phyloP scores from a whole-genome alignment of 2,329 filamentous ascomycete genomes.

The Nigrospora sphaerica region DNA sequence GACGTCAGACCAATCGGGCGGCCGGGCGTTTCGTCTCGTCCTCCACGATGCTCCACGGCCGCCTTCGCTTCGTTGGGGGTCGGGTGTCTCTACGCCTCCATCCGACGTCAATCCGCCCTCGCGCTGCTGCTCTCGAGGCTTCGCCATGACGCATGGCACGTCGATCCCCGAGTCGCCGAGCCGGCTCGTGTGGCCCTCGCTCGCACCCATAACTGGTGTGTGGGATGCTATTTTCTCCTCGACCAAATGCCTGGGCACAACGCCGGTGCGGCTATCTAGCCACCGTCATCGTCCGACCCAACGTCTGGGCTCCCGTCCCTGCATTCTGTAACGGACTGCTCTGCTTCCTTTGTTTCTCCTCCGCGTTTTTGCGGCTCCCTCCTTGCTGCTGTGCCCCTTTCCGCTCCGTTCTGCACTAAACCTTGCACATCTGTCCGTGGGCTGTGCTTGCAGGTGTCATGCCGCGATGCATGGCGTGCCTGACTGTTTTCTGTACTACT shows the following conservation, averaged over 20 bases:
- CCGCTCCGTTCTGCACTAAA: conserved; percentile 13
- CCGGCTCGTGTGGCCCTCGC: too few species aligned
- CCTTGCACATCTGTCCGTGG: conserved; percentile 12
- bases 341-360: conserved; percentile 8
- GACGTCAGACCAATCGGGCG: too few species aligned
- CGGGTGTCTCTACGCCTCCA: neutral
- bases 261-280: neutral
- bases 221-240: too few species aligned
- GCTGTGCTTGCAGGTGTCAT: conserved; percentile 18
- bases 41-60: too few species aligned
- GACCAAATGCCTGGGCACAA: too few species aligned
- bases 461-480: conserved; percentile 27
- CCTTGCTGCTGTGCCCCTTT: conserved; percentile 9
- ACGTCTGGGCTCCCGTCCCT: conserved; percentile 10
- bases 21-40: too few species aligned
- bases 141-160: too few species aligned
- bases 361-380: conserved; percentile 8
- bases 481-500: conserved; percentile 14
- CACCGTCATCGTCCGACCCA: conserved; percentile 7
- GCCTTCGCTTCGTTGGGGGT: too few species aligned
- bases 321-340: conserved; percentile 14
- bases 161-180: too few species aligned
- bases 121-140: too few species aligned
- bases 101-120: neutral
- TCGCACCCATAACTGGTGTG: too few species aligned